phyloP scores from a whole-genome alignment of 1,139 yeast species.

The Suhomyces panamericanus region DNA sequence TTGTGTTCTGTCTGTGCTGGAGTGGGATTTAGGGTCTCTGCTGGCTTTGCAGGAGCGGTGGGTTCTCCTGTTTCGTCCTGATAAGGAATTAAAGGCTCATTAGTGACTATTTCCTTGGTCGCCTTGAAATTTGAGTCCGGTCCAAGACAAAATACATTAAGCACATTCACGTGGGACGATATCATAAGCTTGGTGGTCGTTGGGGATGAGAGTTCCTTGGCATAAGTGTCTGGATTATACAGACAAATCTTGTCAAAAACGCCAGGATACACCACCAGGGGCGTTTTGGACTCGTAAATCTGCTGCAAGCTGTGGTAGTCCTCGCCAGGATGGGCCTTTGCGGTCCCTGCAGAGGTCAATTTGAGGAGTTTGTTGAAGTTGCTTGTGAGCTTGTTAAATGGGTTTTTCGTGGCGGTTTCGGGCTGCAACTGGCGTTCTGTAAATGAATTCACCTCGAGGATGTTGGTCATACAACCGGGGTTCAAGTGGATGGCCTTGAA shows the following conservation, averaged over 20 bases:
- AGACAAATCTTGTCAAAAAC: slow-evolving; percentile 25
- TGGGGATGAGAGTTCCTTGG: slow-evolving; percentile 20
- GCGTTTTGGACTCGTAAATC: slow-evolving; percentile 5
- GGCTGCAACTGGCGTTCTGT: background rate
- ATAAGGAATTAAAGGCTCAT: slow-evolving; percentile 26
- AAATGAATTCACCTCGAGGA: slow-evolving; percentile 12
- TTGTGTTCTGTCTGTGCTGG: slow-evolving; percentile 18
- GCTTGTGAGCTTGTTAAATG: slow-evolving; percentile 36
- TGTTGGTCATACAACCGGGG: slow-evolving; percentile 52
- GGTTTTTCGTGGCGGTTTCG: slow-evolving; percentile 20
- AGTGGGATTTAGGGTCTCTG: slow-evolving; percentile 5
- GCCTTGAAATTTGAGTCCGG: slow-evolving; percentile 23
- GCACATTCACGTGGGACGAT: slow-evolving; percentile 37
- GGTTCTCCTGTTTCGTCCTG: slow-evolving; percentile 12
- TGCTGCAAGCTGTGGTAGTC: slow-evolving; percentile 8
- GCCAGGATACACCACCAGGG: slow-evolving; percentile 1
- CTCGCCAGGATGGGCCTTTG: slow-evolving; percentile 1
- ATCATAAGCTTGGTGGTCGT: slow-evolving; percentile 28
- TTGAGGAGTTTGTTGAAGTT: slow-evolving; percentile 36
- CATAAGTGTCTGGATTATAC: slow-evolving; percentile 27
- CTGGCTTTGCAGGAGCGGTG: slow-evolving; percentile 1
- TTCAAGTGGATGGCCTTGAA: slow-evolving; percentile 52
- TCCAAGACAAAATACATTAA: slow-evolving; percentile 39
- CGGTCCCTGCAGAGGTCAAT: slow-evolving; percentile 15
- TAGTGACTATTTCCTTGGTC: slow-evolving; percentile 23